phyloP scores from a whole-genome alignment of 148 eudicot species.

The Fallopia convolvulus region DNA sequence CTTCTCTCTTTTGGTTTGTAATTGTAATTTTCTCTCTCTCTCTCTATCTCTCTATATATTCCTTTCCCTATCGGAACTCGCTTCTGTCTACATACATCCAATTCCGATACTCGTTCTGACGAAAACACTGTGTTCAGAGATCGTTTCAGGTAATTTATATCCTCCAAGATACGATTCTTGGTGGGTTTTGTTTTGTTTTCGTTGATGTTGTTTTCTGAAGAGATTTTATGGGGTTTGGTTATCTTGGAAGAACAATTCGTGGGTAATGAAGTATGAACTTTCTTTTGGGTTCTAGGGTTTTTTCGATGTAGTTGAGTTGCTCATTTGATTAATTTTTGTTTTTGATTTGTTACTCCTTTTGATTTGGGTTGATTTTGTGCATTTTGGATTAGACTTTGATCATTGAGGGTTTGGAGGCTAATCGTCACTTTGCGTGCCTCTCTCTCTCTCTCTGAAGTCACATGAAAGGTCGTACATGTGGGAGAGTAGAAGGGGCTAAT shows the following conservation, averaged over 20 bases:
- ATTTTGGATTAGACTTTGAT: neutral
- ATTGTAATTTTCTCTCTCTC: neutral
- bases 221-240: neutral
- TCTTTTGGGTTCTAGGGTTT: neutral
- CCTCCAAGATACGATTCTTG: neutral
- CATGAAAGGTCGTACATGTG: constrained; percentile 1
- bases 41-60: neutral
- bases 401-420: neutral
- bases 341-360: neutral
- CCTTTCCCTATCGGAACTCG: neutral
- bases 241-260: neutral
- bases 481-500: neutral
- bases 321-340: neutral
- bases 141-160: neutral
- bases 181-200: neutral
- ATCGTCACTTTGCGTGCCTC: neutral
- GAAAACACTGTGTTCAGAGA: neutral
- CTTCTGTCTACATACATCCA: neutral
- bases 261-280: neutral
- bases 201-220: neutral
- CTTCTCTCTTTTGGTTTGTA: neutral
- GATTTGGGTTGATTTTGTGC: neutral
- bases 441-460: neutral
- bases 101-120: neutral
- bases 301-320: neutral